These are phyloP conservation scores for Diplogelasinospora grovesii DNA, from an alignment of 495 filamentous ascomycete genomes.

Conservation along the genomic window DNA sequence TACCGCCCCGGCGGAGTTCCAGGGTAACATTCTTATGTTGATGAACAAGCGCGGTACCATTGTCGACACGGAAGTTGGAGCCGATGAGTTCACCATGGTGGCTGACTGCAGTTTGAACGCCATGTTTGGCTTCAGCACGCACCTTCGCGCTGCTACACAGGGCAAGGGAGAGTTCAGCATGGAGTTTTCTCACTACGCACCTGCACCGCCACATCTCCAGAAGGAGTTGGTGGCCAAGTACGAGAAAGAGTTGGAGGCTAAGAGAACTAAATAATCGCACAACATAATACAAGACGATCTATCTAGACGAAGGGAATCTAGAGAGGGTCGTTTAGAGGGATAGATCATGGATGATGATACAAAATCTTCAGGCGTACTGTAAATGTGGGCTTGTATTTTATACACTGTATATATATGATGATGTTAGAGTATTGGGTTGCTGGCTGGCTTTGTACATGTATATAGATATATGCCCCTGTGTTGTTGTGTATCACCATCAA, in stretches of 20 bases:
- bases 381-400: too few relatives aligned
- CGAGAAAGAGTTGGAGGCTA: slow-evolving; percentile 74
- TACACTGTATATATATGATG: too few relatives aligned
- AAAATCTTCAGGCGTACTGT: too few relatives aligned
- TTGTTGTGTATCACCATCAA: too few relatives aligned
- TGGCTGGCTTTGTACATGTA: too few relatives aligned
- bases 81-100: slow-evolving; percentile 91
- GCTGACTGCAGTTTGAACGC: slow-evolving; percentile 89
- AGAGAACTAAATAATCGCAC: slow-evolving; percentile 48
- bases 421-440: too few relatives aligned
- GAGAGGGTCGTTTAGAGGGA: too few relatives aligned
- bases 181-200: slow-evolving; percentile 95
- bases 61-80: slow-evolving; percentile 88
- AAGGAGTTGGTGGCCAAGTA: slow-evolving; percentile 87
- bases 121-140: slow-evolving; percentile 94
- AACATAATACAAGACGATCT: too few relatives aligned
- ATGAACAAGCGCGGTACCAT: slow-evolving; percentile 97
- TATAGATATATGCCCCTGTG: too few relatives aligned
- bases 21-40: slow-evolving; percentile 88
- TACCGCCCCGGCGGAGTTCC: slow-evolving; percentile 94
- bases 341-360: too few relatives aligned
- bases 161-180: slow-evolving; percentile 98
- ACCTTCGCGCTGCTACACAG: slow-evolving; percentile 89
- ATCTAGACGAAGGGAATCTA: too few relatives aligned
- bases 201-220: slow-evolving; percentile 83